These are phyloP conservation scores for Monsonia emarginata DNA, from an alignment of 441 rosid genomes.

Conservation along the genomic window DNA sequence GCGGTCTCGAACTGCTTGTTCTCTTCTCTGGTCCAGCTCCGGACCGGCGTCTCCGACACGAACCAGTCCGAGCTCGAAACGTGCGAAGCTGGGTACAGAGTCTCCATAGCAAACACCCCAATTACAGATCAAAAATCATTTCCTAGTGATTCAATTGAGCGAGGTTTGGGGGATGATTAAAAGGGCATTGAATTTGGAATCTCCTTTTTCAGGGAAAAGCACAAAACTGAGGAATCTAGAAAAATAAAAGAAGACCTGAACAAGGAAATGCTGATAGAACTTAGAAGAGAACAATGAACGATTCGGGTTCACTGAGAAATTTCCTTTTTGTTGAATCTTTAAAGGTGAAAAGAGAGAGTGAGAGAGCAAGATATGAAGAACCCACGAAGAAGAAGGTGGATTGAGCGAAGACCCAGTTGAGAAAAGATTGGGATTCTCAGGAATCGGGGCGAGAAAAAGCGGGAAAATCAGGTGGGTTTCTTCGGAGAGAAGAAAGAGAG, in stretches of 20 bases:
- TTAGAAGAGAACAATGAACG: neutral
- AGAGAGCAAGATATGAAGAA: neutral
- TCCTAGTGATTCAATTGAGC: conserved; percentile 12
- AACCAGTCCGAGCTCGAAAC: conserved; percentile 28
- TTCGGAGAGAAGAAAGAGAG: conserved; percentile 19
- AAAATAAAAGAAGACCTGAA: no score
- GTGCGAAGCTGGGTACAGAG: conserved; percentile 36
- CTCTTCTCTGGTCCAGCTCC: conserved; percentile 54
- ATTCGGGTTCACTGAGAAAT: neutral
- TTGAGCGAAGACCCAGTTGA: conserved; percentile 14
- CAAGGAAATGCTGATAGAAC: no score
- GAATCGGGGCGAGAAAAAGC: conserved; percentile 18
- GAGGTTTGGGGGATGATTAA: conserved; percentile 1
- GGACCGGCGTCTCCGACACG: conserved; percentile 21
- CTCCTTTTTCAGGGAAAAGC: conserved; percentile 9
- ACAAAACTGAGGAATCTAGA: conserved; percentile 30
- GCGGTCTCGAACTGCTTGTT: conserved; percentile 62
- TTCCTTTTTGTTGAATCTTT: neutral
- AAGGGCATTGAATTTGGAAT: conserved; percentile 21
- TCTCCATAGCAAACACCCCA: conserved; percentile 38
- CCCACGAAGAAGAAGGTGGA: conserved; percentile 6
- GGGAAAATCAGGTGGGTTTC: conserved; percentile 18
- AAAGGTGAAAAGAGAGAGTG: neutral
- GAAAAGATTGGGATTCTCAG: conserved; percentile 16
- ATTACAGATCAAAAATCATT: neutral